Evolutionary conservation across 257 asterid species (phyloP), one percentile per base, ranked within the genome.

Genomic region (Penstemon eatonii): DNA sequence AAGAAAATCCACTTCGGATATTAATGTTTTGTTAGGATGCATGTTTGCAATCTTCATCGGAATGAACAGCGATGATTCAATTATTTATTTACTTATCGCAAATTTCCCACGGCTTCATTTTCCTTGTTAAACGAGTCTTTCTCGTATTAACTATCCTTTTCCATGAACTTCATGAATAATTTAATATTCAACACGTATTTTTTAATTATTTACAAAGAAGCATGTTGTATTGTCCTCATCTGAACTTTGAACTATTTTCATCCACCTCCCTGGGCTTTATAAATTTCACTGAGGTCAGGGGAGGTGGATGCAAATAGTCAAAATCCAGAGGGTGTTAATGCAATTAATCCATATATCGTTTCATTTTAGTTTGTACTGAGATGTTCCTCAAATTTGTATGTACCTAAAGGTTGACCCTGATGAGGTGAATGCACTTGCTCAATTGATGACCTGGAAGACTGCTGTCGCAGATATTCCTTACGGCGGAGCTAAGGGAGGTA

Each of bases 401-500:
- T 54, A 15, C 10, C 67, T 50, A 9, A 70, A 88, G 93, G 96
- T 88, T 76, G 95, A 86, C 52, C 89, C 80, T 2, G 96, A 89
- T 76, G 95, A 86, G 77, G 96, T 89, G 68, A 89, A 89, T 73
- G 96, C 96, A 49, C 86, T 89, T 53, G 96, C 96, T 62, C 96
- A 89, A 74, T 56, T 89, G 76, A 89, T 89, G 96, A 89, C 96
- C 7, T 89, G 96, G 96, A 89, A 89, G 84, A 89, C 90, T 4
- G 95, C 95, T 25, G 96, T 87, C 12, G 92, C 84, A 0, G 84
- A 89, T 66, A 80, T 89, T 57, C 95, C 95, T 18, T 87, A 87
- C 63, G 95, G 96, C 5, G 96, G 96, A 58, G 95, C 96, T 13
- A 89, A 89, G 75, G 96, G 94, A 53, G 92, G 96, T n/a, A 86